Evolutionary conservation across 192 early-diverging fungal species (phyloP).

Genomic region (Coemansia brasiliensis): DNA sequence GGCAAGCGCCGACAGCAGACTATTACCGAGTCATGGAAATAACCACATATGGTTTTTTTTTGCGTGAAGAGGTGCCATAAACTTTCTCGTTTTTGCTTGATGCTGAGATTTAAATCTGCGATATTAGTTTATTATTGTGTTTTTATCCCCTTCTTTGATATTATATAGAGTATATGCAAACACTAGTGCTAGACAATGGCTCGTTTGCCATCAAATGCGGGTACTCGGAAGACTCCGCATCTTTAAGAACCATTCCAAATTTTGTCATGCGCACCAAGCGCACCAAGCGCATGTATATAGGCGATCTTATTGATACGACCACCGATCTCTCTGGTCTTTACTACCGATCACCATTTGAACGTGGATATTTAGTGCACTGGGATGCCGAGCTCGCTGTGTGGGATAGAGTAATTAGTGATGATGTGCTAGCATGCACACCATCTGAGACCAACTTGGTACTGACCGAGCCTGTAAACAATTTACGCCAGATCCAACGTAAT

Average conservation of each 20-base stretch:
- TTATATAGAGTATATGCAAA: slow-evolving; percentile 16
- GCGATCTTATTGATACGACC: slow-evolving; percentile 64
- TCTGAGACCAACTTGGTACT: slow-evolving; percentile 61
- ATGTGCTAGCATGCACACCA: slow-evolving; percentile 66
- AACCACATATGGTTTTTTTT: not conserved
- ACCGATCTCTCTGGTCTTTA: slow-evolving; percentile 72
- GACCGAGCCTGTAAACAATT: slow-evolving; percentile 81
- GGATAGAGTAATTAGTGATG: slow-evolving; percentile 72
- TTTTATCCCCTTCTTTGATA: not conserved
- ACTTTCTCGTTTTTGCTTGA: not conserved
- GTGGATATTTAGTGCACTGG: slow-evolving; percentile 78
- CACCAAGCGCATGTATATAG: slow-evolving; percentile 66
- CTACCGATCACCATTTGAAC: slow-evolving; percentile 78
- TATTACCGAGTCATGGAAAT: slow-evolving; percentile 46
- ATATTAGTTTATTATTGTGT: not conserved
- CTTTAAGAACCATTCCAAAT: slow-evolving; percentile 26
- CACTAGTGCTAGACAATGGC: slow-evolving; percentile 72
- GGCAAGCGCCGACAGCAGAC: slow-evolving; percentile 37
- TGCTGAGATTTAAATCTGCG: not conserved
- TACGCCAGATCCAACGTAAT: slow-evolving; percentile 64
- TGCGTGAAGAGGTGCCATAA: too few relatives aligned
- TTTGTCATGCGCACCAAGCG: slow-evolving; percentile 50
- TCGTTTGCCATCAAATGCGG: slow-evolving; percentile 68
- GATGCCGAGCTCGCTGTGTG: slow-evolving; percentile 74
- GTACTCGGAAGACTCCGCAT: slow-evolving; percentile 19